Conservation (phyloP, 140 eudicot genomes). For the Oenanthe javanica region DNA sequence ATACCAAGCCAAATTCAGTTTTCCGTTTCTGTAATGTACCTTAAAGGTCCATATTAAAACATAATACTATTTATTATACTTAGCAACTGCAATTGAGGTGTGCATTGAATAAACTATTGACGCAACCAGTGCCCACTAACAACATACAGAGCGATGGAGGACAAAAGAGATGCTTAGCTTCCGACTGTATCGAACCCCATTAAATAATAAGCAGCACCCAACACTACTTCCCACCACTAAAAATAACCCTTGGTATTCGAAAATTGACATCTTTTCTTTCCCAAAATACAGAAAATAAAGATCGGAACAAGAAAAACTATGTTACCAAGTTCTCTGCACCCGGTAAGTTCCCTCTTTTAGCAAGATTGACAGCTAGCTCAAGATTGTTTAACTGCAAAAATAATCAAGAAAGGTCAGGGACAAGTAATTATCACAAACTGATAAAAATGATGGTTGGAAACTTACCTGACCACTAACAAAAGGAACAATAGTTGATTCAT, state of each 20-base stretch:
- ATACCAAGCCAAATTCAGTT: not conserved
- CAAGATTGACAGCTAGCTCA: conserved; percentile 99
- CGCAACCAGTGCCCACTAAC: not conserved
- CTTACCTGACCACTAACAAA: conserved; percentile 76
- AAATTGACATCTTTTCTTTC: not conserved
- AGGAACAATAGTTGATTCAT: conserved; percentile 55
- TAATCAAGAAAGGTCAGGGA: not conserved
- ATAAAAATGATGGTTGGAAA: not conserved
- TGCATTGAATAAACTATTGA: not conserved
- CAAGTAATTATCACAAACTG: not conserved
- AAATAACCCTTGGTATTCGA: not conserved
- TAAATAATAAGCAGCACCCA: not conserved
- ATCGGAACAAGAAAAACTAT: not conserved
- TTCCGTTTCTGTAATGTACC: not conserved
- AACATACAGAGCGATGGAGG: not conserved
- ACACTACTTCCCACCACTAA: not conserved
- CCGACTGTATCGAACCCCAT: not conserved
- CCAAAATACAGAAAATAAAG: not conserved
- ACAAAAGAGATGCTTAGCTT: not conserved
- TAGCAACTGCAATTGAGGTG: not conserved
- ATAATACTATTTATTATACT: not conserved
- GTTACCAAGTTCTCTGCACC: conserved; percentile 96
- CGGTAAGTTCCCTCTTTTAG: conserved; percentile 94
- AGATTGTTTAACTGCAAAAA: conserved; percentile 71
- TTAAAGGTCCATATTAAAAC: not conserved